A percentile compares a stretch with the other conserved stretches of the same genome.
Evolutionary conservation across 306 rosid genomes (phyloP).

Genomic region (Trifolium pratense): DNA sequence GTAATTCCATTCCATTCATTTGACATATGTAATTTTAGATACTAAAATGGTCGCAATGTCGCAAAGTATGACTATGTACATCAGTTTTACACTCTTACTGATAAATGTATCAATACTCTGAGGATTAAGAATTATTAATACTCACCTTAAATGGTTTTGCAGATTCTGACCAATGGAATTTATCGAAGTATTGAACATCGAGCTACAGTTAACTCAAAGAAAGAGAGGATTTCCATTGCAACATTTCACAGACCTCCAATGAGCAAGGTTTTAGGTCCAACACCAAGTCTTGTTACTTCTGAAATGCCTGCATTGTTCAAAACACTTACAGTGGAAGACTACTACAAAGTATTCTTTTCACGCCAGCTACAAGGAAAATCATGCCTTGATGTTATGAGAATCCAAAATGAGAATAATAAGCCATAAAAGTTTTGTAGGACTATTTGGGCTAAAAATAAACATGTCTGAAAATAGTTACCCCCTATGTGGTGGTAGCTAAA

Average conservation of each 20-base stretch:
- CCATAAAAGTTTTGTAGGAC: neutral
- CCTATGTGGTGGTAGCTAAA: too few relatives aligned
- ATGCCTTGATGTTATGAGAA: conserved; percentile 12
- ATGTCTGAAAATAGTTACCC: neutral
- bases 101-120: too few relatives aligned
- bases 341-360: conserved; percentile 21
- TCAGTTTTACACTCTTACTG: too few relatives aligned
- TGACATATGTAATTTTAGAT: too few relatives aligned
- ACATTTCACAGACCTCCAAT: conserved; percentile 19
- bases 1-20: too few relatives aligned
- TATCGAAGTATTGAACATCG: conserved; percentile 29
- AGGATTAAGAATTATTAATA: neutral
- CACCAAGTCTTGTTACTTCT: conserved; percentile 11
- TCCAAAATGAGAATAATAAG: neutral
- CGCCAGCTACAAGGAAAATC: conserved; percentile 10
- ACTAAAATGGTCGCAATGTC: too few relatives aligned
- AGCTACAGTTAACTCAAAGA: conserved; percentile 8
- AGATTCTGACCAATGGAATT: conserved; percentile 29
- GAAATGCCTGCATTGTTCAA: conserved; percentile 29
- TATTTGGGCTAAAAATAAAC: neutral
- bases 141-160: neutral
- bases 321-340: neutral
- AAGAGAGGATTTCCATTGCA: conserved; percentile 29
- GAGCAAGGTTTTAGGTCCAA: conserved; percentile 18
- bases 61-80: too few relatives aligned